phyloP scores from a whole-genome alignment of 768 basidiomycete species.

The Amanita rimosa region DNA sequence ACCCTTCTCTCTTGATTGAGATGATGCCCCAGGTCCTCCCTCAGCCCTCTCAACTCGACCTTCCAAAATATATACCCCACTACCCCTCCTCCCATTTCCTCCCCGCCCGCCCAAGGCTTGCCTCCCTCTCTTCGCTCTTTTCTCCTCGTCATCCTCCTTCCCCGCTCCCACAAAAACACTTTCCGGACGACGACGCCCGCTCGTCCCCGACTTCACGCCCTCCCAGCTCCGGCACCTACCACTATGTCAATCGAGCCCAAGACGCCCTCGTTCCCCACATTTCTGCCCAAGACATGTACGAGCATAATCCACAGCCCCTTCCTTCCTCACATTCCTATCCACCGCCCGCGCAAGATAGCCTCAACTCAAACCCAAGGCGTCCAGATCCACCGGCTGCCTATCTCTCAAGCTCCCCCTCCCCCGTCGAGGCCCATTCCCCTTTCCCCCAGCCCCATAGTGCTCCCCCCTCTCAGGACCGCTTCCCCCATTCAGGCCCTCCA shows the following conservation, averaged over 20 bases:
- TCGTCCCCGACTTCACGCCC: conserved; percentile 22
- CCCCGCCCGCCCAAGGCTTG: conserved; percentile 14
- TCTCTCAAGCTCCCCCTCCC: conserved; percentile 32
- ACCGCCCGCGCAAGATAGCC: conserved; percentile 13
- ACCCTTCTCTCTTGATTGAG: conserved; percentile 6
- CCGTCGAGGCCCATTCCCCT: conserved; percentile 26
- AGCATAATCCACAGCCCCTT: conserved; percentile 11
- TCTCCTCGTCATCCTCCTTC: conserved; percentile 9
- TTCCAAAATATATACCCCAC: conserved; percentile 15
- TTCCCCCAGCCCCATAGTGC: conserved; percentile 30
- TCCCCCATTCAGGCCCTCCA: conserved; percentile 28
- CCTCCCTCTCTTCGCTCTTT: conserved; percentile 13
- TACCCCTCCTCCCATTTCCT: conserved; percentile 8
- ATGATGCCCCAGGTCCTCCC: conserved; percentile 17
- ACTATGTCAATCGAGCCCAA: conserved; percentile 19
- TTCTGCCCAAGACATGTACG: conserved; percentile 21
- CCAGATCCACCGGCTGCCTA: conserved; percentile 16
- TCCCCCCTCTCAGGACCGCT: conserved; percentile 33
- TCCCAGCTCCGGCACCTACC: conserved; percentile 16
- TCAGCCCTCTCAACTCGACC: conserved; percentile 12
- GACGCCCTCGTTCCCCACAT: conserved; percentile 21
- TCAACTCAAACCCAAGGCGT: conserved; percentile 19
- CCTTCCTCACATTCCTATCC: conserved; percentile 15
- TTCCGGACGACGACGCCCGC: conserved; percentile 23
- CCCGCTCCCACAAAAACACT: conserved; percentile 16